Base-by-base conservation (phyloP, 2,329 filamentous ascomycete genomes). In the Neofusicoccum kwambonambiense region DNA sequence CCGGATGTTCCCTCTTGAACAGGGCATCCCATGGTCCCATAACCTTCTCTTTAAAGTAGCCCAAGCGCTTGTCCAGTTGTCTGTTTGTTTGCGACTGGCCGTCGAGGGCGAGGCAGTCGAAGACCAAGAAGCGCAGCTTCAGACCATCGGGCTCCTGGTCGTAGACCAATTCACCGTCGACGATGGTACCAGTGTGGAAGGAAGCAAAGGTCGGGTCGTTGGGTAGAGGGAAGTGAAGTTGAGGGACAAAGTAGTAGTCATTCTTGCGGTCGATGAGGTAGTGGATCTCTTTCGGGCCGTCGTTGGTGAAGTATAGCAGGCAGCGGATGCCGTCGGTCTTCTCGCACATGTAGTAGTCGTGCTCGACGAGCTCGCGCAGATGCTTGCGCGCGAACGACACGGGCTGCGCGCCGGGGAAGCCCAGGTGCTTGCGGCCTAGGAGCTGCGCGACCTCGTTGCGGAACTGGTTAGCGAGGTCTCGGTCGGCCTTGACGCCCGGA, bases 201-300 rank as follows among this genome's bases (percentile, higher is more conserved):
- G 82, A 83, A 7, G 82, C 78, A 11, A 86, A 84, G 31, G 73
- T 69, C 0, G 82, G 80, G 69, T 90, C 85, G 49, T 85, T 81
- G 42, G 86, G 86, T 22, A 90, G 81, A 0, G 95, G 95, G 70
- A 98, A 93, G 76, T 96, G 92, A 27, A 98, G 84, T 64, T 81
- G 84, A 62, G 86, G 85, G 67, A 98, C 87, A 73, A 86, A 92
- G 86, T 94, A 97, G 82, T 95, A 99, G 76, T 98, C 93, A 80
- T 99, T 98, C 80, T 93, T 96, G 74, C 95, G 92, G 80, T 99
- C 94, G 79, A 99, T 97, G 64, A 99, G 84, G 80, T 97, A 97
- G 74, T 95, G 91, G 27, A 89, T 85, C 75, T 96, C 92, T 56
- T 75, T 69, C 62, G 81, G 81, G 5, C 81, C 75, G 47, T 88